Evolutionary conservation across 2,329 filamentous ascomycete genomes (phyloP).

Genomic region (Lasiodiplodia hormozganensis): DNA sequence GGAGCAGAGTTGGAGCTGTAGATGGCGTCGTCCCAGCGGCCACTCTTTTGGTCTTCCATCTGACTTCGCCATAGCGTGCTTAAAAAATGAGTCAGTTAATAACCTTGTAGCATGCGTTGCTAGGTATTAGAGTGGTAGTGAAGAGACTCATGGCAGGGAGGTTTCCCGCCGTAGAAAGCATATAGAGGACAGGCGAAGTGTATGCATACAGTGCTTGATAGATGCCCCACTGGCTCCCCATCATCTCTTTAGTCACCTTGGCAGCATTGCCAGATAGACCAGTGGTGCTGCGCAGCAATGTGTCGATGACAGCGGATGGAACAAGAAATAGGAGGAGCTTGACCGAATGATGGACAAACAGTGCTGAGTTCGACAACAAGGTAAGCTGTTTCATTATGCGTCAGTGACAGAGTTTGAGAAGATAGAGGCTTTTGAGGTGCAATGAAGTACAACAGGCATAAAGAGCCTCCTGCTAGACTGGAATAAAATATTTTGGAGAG

Average conservation of each 20-base stretch:
- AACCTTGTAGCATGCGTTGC: not conserved
- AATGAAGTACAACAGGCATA: not conserved
- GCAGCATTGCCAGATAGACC: not conserved
- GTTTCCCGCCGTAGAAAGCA: not conserved
- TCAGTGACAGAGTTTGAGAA: not conserved
- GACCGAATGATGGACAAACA: constrained; percentile 2
- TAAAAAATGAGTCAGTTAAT: not conserved
- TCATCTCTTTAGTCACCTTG: constrained; percentile 13
- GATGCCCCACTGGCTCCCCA: constrained; percentile 11
- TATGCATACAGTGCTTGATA: constrained; percentile 18
- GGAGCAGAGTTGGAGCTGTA: not conserved
- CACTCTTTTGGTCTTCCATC: constrained; percentile 6
- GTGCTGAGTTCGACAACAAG: not conserved
- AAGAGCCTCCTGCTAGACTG: not conserved
- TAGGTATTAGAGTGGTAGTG: not conserved
- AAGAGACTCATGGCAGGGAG: not conserved
- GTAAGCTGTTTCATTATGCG: not conserved
- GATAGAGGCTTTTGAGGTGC: not conserved
- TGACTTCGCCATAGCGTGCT: constrained; percentile 10
- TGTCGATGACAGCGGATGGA: not conserved
- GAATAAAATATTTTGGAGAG: not conserved
- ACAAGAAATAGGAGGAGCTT: constrained; percentile 6
- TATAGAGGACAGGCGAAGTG: too few relatives aligned
- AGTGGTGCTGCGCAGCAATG: not conserved
- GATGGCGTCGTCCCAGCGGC: constrained; percentile 15